These are phyloP conservation scores for Plasmodium ovale DNA, from an alignment of 169 alveolate species.

Conservation along the genomic window DNA sequence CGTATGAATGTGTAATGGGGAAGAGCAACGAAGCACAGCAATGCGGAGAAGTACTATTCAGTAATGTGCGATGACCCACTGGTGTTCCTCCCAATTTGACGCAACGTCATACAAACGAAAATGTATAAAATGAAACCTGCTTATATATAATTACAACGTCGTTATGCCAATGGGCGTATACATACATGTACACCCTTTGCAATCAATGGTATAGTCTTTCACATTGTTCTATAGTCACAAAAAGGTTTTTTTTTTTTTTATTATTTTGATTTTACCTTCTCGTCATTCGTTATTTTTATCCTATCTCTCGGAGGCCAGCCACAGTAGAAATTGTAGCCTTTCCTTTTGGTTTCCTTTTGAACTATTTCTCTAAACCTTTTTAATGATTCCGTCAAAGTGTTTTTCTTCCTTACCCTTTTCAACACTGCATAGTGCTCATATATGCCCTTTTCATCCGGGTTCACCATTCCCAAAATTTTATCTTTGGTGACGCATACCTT, in stretches of 20 bases:
- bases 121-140: too few species aligned
- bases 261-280: constrained; percentile 33
- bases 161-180: too few species aligned
- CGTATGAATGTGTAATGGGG: background rate
- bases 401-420: constrained; percentile 39
- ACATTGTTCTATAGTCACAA: too few species aligned
- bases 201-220: too few species aligned
- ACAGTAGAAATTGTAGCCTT: constrained; percentile 62
- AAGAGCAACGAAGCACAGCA: too few species aligned
- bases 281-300: constrained; percentile 68
- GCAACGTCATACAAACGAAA: background rate
- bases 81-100: too few species aligned
- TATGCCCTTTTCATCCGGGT: background rate
- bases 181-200: too few species aligned
- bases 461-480: background rate
- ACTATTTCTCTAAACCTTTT: constrained; percentile 75
- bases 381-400: constrained; percentile 37
- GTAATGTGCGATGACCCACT: too few species aligned
- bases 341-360: constrained; percentile 57
- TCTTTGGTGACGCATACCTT: too few species aligned
- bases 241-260: too few species aligned
- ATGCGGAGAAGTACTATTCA: too few species aligned
- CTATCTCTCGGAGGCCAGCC: constrained; percentile 77
- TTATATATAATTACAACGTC: too few species aligned
- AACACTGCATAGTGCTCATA: constrained; percentile 59